A percentile compares a stretch with the other conserved stretches of the same genome.
Evolutionary conservation across 305 asterid genomes (phyloP).

Genomic region (Fraxinus paxiana): DNA sequence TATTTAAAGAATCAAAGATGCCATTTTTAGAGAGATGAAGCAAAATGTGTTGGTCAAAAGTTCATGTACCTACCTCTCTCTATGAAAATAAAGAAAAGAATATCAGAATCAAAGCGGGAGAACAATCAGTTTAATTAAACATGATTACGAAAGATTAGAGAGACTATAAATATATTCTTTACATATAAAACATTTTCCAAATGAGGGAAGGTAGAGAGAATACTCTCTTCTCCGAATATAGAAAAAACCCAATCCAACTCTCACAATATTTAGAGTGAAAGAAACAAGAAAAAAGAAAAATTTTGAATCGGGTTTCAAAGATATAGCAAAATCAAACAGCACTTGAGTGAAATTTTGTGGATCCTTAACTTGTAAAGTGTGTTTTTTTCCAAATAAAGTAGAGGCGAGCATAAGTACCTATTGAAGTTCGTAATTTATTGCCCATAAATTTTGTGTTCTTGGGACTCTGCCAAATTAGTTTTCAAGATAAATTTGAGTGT

Average conservation of each 20-base stretch:
- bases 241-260: slow-evolving; percentile 19
- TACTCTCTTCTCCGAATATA: slow-evolving; percentile 29
- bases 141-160: slow-evolving; percentile 20
- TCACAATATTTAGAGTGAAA: slow-evolving; percentile 19
- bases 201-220: slow-evolving; percentile 31
- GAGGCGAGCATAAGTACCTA: slow-evolving; percentile 3
- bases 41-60: not conserved
- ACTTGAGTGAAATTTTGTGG: not conserved
- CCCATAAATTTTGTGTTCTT: slow-evolving; percentile 13
- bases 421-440: slow-evolving; percentile 13
- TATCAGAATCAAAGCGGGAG: slow-evolving; percentile 69
- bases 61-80: not conserved
- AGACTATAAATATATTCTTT: slow-evolving; percentile 12
- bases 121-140: slow-evolving; percentile 3
- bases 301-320: slow-evolving; percentile 31
- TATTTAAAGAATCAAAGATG: not conserved
- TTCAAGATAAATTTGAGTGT: not conserved
- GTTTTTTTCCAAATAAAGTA: slow-evolving; percentile 14
- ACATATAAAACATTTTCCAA: slow-evolving; percentile 29
- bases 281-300: slow-evolving; percentile 21
- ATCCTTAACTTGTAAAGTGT: slow-evolving; percentile 12
- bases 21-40: not conserved
- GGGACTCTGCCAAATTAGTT: not conserved
- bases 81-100: not conserved
- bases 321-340: slow-evolving; percentile 12